Percentiles rank a stretch among this genome's conserved stretches.
These are phyloP conservation scores for Fusarium sp. DNA, from an alignment of 2,329 filamentous ascomycete species.

Conservation along the genomic window DNA sequence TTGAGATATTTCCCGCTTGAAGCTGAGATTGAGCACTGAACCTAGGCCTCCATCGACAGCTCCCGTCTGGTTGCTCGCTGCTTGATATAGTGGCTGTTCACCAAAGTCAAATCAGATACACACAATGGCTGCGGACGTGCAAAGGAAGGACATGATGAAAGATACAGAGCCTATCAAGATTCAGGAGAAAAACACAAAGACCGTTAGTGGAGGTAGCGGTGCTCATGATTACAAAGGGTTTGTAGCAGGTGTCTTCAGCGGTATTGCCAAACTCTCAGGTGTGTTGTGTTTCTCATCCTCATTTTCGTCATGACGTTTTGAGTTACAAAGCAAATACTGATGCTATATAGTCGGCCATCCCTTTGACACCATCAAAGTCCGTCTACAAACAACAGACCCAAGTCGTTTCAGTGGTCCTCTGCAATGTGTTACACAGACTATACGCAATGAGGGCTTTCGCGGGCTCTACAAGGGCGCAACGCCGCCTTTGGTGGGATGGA, in stretches of 20 bases:
- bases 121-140: constrained; percentile 40
- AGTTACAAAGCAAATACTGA: background rate
- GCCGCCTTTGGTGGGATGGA: constrained; percentile 94
- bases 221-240: constrained; percentile 87
- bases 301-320: background rate
- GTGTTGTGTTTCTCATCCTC: constrained; percentile 46
- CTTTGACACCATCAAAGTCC: constrained; percentile 97
- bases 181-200: constrained; percentile 11
- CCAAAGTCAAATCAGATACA: background rate
- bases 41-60: background rate
- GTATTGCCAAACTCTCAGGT: constrained; percentile 90
- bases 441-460: constrained; percentile 84
- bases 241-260: constrained; percentile 94
- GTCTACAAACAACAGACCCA: constrained; percentile 84
- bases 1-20: background rate
- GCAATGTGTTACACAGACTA: constrained; percentile 85
- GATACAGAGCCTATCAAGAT: background rate
- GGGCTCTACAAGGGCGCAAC: constrained; percentile 96
- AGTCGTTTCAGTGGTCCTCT: constrained; percentile 86
- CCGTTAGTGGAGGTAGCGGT: constrained; percentile 1
- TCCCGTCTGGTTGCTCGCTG: too few relatives aligned
- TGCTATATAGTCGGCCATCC: constrained; percentile 68
- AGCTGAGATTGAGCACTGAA: background rate
- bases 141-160: constrained; percentile 8
- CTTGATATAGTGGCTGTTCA: too few relatives aligned